Conservation (phyloP, 2,329 filamentous ascomycete species). For the Anisogramma anomala region DNA sequence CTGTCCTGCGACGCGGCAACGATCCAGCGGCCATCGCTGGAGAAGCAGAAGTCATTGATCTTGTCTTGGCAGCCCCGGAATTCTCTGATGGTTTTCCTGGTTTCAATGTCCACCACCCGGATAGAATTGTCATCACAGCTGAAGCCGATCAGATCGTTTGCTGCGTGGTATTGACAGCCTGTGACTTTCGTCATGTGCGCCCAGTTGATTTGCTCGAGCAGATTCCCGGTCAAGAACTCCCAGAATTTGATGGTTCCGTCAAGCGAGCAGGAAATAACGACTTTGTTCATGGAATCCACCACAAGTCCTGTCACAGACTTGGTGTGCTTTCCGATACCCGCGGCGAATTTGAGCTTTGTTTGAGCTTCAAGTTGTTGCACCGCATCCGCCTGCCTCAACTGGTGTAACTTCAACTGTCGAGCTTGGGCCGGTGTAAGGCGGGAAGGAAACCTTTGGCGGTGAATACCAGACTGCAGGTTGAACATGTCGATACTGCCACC, state of each 20-base stretch:
- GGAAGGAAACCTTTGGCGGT: conserved; percentile 79
- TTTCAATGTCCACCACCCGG: conserved; percentile 80
- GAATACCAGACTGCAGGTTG: conserved; percentile 86
- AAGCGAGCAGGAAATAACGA: conserved; percentile 71
- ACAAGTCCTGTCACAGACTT: conserved; percentile 75
- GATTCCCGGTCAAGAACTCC: conserved; percentile 76
- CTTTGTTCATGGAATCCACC: conserved; percentile 80
- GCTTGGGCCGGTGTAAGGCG: conserved; percentile 67
- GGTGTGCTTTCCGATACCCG: conserved; percentile 61
- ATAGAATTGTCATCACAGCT: conserved; percentile 83
- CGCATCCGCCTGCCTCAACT: conserved; percentile 46
- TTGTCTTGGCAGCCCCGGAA: conserved; percentile 68
- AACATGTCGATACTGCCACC: conserved; percentile 84
- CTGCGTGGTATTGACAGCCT: conserved; percentile 66
- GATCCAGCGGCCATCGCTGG: conserved; percentile 86
- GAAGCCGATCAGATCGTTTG: conserved; percentile 77
- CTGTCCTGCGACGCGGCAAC: conserved; percentile 75
- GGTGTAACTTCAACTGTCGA: conserved; percentile 58
- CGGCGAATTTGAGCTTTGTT: conserved; percentile 33
- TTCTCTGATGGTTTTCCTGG: conserved; percentile 81
- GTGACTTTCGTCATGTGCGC: conserved; percentile 64
- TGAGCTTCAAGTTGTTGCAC: conserved; percentile 43
- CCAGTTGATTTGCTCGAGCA: conserved; percentile 77
- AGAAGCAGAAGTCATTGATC: conserved; percentile 79
- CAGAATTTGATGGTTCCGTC: conserved; percentile 97